Evolutionary conservation across 305 asterid species (phyloP).

Genomic region (Solanum aculeatissimum): DNA sequence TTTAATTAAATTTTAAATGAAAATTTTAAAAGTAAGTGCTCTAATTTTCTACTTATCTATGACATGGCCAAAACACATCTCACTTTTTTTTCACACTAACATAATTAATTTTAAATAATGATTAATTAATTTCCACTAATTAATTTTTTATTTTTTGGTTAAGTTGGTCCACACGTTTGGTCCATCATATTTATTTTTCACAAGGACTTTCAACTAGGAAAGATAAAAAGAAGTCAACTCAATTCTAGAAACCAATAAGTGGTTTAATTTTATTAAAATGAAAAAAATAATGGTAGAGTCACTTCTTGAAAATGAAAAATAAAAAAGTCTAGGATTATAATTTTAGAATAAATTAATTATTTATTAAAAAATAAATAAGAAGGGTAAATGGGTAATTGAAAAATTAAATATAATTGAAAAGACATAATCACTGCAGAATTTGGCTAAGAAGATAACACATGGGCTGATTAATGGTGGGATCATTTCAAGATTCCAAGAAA

Average conservation of each 20-base stretch:
- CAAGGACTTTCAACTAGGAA: neutral
- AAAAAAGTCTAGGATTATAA: no score
- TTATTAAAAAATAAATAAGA: neutral
- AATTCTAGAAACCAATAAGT: neutral
- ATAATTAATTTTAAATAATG: neutral
- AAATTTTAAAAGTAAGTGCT: neutral
- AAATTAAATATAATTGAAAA: neutral
- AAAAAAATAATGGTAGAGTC: neutral
- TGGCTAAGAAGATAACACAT: neutral
- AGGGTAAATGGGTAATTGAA: neutral
- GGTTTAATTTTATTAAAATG: neutral
- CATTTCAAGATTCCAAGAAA: neutral
- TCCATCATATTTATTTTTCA: neutral
- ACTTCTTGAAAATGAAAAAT: neutral
- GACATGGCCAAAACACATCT: neutral
- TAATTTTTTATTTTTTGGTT: neutral
- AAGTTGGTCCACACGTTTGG: constrained; percentile 1
- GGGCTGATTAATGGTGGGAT: neutral
- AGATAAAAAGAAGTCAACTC: neutral
- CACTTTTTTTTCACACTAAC: neutral
- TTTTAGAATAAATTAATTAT: no score
- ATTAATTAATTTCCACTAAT: neutral
- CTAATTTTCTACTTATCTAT: neutral
- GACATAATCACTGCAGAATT: neutral
- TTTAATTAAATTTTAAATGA: neutral